Evolutionary conservation across 2,329 filamentous ascomycete species (phyloP).

Genomic region (Fusarium staphyleae): DNA sequence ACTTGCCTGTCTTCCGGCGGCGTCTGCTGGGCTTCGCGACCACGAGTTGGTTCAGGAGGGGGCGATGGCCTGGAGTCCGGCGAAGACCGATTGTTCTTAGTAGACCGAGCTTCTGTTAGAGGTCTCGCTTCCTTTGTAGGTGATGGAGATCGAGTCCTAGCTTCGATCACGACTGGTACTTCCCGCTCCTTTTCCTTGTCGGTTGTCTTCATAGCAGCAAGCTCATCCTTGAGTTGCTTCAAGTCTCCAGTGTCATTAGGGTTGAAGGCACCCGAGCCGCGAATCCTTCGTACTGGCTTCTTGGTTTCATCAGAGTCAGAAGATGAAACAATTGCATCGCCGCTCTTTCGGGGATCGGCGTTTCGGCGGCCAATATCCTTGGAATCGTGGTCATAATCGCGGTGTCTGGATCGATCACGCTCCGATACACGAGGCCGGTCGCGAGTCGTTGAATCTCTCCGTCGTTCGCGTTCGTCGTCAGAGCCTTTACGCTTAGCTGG

Average conservation of each 20-base stretch:
- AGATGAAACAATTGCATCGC: constrained; percentile 46
- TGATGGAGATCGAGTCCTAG: constrained; percentile 36
- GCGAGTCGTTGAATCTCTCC: constrained; percentile 30
- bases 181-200: constrained; percentile 38
- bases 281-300: constrained; percentile 48
- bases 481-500: constrained; percentile 42
- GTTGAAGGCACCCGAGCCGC: constrained; percentile 55
- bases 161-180: constrained; percentile 32
- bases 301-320: constrained; percentile 54
- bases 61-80: constrained; percentile 24
- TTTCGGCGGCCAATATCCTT: constrained; percentile 49
- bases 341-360: constrained; percentile 48
- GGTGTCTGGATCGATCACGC: constrained; percentile 28
- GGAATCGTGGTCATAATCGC: constrained; percentile 34
- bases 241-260: constrained; percentile 61
- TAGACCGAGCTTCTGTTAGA: constrained; percentile 18
- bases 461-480: constrained; percentile 42
- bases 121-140: constrained; percentile 21
- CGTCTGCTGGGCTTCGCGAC: constrained; percentile 50
- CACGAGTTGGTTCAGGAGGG: constrained; percentile 47
- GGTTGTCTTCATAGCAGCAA: constrained; percentile 51
- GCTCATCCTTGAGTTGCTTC: constrained; percentile 58
- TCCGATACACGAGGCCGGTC: constrained; percentile 27
- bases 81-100: constrained; percentile 23
- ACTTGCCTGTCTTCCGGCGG: constrained; percentile 56